phyloP scores from a whole-genome alignment of 768 basidiomycete genomes.

The Chalciporus piperatus region DNA sequence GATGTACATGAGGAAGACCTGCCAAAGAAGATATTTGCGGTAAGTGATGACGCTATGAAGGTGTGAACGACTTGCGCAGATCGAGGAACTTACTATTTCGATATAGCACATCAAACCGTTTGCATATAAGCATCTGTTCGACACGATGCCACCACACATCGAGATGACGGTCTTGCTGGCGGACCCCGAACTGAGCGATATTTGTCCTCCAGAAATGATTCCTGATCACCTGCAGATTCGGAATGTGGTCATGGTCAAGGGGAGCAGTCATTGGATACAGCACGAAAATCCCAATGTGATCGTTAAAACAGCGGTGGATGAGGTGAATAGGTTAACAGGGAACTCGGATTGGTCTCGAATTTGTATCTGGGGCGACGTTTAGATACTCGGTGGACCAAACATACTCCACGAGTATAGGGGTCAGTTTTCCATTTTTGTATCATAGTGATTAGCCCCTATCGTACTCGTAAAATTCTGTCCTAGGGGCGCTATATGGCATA shows the following conservation, averaged over 20 bases:
- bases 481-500: too few relatives aligned
- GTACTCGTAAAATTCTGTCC: too few relatives aligned
- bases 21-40: conserved; percentile 6
- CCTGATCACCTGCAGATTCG: conserved; percentile 5
- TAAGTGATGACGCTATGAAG: neutral
- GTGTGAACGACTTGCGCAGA: too few relatives aligned
- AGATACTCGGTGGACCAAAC: too few relatives aligned
- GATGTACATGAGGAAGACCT: conserved; percentile 4
- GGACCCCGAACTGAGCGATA: conserved; percentile 5
- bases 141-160: conserved; percentile 7
- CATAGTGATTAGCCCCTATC: too few relatives aligned
- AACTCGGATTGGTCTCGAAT: too few relatives aligned
- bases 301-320: conserved; percentile 3
- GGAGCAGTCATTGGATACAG: conserved; percentile 17
- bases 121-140: conserved; percentile 10
- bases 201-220: conserved; percentile 5
- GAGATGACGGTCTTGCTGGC: conserved; percentile 14
- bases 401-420: too few relatives aligned
- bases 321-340: conserved; percentile 8
- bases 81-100: neutral
- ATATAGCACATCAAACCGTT: conserved; percentile 16
- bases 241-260: conserved; percentile 1
- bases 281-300: conserved; percentile 6
- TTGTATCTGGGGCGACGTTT: too few relatives aligned
- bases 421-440: too few relatives aligned